phyloP scores from a whole-genome alignment of 129 eudicot genomes.

The Cynara cardunculus region DNA sequence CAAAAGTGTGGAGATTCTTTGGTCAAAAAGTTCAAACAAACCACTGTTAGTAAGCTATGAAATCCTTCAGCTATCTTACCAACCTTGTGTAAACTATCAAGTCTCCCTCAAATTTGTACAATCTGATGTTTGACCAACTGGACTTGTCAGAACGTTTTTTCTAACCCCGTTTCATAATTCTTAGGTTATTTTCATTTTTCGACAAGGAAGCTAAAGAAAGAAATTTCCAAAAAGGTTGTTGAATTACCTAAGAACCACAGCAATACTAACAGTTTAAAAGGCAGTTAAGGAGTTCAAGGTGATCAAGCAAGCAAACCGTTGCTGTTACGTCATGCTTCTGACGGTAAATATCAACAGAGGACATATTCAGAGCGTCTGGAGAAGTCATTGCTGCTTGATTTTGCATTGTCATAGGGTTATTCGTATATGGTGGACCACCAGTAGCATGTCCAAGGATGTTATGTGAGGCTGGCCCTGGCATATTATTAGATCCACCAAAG shows the following conservation, averaged over 20 bases:
- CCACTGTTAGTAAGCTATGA: neutral
- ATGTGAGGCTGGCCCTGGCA: slow-evolving; percentile 37
- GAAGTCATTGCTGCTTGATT: slow-evolving; percentile 45
- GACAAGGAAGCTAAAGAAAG: neutral
- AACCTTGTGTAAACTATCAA: neutral
- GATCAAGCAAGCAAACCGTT: slow-evolving; percentile 46
- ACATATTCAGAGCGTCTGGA: slow-evolving; percentile 47
- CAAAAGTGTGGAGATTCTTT: neutral
- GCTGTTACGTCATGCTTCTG: slow-evolving; percentile 77
- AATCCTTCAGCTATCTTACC: neutral
- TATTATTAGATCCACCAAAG: slow-evolving; percentile 37
- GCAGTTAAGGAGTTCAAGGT: neutral
- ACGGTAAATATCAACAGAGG: slow-evolving; percentile 66
- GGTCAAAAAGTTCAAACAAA: neutral
- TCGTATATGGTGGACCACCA: slow-evolving; percentile 53
- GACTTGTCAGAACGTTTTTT: neutral
- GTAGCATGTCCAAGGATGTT: slow-evolving; percentile 46
- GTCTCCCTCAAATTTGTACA: neutral
- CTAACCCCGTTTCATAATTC: neutral
- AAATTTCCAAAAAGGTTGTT: slow-evolving; percentile 9
- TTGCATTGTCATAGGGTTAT: slow-evolving; percentile 45
- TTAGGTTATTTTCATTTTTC: neutral
- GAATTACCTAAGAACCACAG: neutral
- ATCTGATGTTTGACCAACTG: slow-evolving; percentile 19
- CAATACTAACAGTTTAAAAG: neutral